Conservation (phyloP, 306 rosid genomes). For the Gillenia trifoliata region DNA sequence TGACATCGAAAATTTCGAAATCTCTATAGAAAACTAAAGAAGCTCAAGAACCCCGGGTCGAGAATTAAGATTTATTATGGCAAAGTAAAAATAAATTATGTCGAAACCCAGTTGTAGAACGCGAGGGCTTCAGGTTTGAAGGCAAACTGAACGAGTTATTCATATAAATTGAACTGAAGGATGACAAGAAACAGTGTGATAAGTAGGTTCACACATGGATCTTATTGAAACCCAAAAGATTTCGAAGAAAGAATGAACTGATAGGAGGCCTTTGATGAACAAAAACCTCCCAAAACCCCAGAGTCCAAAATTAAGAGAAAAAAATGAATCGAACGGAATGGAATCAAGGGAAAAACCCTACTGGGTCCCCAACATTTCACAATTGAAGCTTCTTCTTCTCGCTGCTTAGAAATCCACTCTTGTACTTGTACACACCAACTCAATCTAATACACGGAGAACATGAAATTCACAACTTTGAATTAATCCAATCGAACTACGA, state of each 20-base stretch:
- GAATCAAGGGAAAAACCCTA: conserved; percentile 5
- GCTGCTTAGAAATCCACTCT: neutral
- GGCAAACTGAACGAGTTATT: neutral
- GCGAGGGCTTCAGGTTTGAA: neutral
- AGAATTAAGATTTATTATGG: conserved; percentile 24
- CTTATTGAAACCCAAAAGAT: conserved; percentile 19
- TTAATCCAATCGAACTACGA: neutral
- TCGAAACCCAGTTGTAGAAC: conserved; percentile 5
- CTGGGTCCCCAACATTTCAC: conserved; percentile 13
- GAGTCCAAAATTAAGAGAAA: neutral
- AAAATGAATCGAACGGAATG: conserved; percentile 7
- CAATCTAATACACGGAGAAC: conserved; percentile 9
- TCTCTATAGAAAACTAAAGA: conserved; percentile 13
- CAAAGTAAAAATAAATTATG: conserved; percentile 22
- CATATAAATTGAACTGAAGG: conserved; percentile 1
- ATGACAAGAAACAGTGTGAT: conserved; percentile 13
- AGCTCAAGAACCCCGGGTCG: conserved; percentile 28
- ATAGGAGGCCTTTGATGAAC: conserved; percentile 7
- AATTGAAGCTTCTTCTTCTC: conserved; percentile 19
- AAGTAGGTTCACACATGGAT: conserved; percentile 26
- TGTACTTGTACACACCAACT: conserved; percentile 13
- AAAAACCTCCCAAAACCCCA: conserved; percentile 32
- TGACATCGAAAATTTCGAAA: conserved; percentile 46
- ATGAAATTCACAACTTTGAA: neutral
- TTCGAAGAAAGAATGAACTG: conserved; percentile 1